Evolutionary conservation across 1,139 yeast species (phyloP).

Genomic region (Scheffersomyces segobiensis): DNA sequence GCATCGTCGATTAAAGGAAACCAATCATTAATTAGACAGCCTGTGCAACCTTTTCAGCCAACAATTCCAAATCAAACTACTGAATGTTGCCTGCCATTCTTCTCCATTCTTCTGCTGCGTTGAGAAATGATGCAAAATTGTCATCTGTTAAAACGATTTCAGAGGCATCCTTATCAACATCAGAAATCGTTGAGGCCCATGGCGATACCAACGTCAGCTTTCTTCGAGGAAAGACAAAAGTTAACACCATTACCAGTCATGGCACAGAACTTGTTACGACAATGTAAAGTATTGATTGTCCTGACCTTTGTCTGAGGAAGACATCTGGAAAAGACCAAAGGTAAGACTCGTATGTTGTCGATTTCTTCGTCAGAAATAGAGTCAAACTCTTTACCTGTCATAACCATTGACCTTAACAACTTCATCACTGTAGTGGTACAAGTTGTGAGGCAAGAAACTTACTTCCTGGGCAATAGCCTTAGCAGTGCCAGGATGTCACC

Average conservation of each 20-base stretch:
- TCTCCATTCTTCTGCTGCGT: constrained; percentile 82
- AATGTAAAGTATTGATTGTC: constrained; percentile 79
- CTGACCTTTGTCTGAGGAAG: constrained; percentile 85
- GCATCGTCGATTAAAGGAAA: constrained; percentile 63
- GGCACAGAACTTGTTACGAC: constrained; percentile 69
- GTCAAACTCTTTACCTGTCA: constrained; percentile 78
- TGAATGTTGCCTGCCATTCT: constrained; percentile 81
- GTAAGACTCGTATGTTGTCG: constrained; percentile 68
- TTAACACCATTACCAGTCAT: constrained; percentile 92
- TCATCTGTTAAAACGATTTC: constrained; percentile 76
- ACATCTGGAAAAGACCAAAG: constrained; percentile 80
- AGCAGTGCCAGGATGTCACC: constrained; percentile 89
- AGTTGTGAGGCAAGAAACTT: constrained; percentile 73
- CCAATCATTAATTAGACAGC: constrained; percentile 73
- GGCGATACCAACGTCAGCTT: constrained; percentile 85
- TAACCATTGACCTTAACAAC: constrained; percentile 67
- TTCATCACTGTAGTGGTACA: constrained; percentile 61
- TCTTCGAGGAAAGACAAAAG: constrained; percentile 79
- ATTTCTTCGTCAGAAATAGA: constrained; percentile 60
- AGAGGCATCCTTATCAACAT: constrained; percentile 79
- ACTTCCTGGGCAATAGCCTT: constrained; percentile 82
- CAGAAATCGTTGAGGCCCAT: constrained; percentile 83
- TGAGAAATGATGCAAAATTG: constrained; percentile 73
- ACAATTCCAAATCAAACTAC: constrained; percentile 76
- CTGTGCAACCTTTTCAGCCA: constrained; percentile 79